phyloP scores from a whole-genome alignment of 1,284 basidiomycete genomes.

The Apiotrichum sp. region DNA sequence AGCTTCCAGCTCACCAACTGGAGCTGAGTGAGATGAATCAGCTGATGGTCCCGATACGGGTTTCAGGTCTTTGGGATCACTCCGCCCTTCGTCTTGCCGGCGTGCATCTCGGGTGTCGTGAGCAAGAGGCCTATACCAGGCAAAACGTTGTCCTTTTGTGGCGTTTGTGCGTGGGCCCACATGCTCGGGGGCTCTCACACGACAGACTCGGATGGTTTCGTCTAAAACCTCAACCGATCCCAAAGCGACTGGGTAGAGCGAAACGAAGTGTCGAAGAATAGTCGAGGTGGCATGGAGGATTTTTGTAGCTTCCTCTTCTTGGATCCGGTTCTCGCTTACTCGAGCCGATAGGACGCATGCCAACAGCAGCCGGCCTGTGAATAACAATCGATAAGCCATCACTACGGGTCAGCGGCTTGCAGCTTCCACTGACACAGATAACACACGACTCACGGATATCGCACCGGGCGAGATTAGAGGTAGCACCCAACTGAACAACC shows the following conservation, averaged over 20 bases:
- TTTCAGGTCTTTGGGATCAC: too few species aligned
- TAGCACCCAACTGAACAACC: slow-evolving; percentile 9
- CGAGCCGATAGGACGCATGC: slow-evolving; percentile 15
- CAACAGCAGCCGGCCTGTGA: slow-evolving; percentile 13
- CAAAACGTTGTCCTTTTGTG: neutral
- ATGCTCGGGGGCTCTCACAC: neutral
- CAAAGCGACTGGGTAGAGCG: slow-evolving; percentile 13
- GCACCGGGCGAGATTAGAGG: slow-evolving; percentile 3
- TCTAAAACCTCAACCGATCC: slow-evolving; percentile 18
- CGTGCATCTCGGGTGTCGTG: neutral
- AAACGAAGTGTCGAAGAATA: slow-evolving; percentile 12
- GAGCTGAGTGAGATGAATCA: too few species aligned
- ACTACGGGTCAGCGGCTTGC: neutral
- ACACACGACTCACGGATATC: slow-evolving; percentile 8
- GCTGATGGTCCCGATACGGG: too few species aligned
- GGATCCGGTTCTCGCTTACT: slow-evolving; percentile 2
- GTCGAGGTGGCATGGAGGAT: slow-evolving; percentile 12
- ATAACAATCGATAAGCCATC: slow-evolving; percentile 12
- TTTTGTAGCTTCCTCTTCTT: slow-evolving; percentile 10
- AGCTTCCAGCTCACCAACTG: neutral
- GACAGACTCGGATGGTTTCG: slow-evolving; percentile 17
- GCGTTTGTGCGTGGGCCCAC: neutral
- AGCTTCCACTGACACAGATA: neutral
- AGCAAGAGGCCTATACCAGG: slow-evolving; percentile 10
- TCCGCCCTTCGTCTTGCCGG: neutral